Evolutionary conservation across 768 basidiomycete species (phyloP).

Genomic region (Hygrophorus pudorinus): DNA sequence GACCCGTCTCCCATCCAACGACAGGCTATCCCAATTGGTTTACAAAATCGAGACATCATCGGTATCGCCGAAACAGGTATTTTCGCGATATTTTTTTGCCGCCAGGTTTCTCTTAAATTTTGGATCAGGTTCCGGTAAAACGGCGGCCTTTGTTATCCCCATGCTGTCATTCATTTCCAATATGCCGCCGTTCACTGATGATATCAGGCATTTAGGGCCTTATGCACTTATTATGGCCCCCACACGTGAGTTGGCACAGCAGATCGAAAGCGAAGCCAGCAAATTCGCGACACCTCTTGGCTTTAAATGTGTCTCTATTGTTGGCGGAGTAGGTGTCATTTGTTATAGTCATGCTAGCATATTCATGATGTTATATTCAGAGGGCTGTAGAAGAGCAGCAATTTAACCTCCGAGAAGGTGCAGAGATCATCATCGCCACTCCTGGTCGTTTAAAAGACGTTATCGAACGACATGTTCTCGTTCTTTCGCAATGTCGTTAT

Average conservation of each 20-base stretch:
- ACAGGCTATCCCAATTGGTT: slow-evolving; percentile 97
- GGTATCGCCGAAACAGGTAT: slow-evolving; percentile 98
- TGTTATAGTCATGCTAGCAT: slow-evolving; percentile 4
- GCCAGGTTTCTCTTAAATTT: slow-evolving; percentile 4
- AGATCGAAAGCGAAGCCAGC: slow-evolving; percentile 87
- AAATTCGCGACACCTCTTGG: slow-evolving; percentile 89
- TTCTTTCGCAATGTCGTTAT: slow-evolving; percentile 94
- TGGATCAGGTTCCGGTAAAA: slow-evolving; percentile 87
- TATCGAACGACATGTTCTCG: slow-evolving; percentile 90
- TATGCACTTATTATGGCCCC: slow-evolving; percentile 90
- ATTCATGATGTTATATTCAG: slow-evolving; percentile 25
- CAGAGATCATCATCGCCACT: slow-evolving; percentile 97
- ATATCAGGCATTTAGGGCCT: slow-evolving; percentile 89
- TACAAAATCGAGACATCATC: slow-evolving; percentile 94
- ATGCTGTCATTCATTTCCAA: slow-evolving; percentile 92
- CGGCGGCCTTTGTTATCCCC: slow-evolving; percentile 96
- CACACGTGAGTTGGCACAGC: slow-evolving; percentile 97
- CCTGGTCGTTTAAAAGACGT: slow-evolving; percentile 98
- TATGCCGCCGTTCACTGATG: slow-evolving; percentile 80
- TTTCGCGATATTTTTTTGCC: slow-evolving; percentile 14
- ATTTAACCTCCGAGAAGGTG: slow-evolving; percentile 95
- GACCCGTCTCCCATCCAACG: slow-evolving; percentile 96
- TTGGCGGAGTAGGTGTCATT: slow-evolving; percentile 74
- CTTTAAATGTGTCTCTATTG: slow-evolving; percentile 93
- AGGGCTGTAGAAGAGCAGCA: slow-evolving; percentile 96